These are phyloP conservation scores for Spergularia marina DNA, from an alignment of 148 eudicot genomes.

Conservation along the genomic window DNA sequence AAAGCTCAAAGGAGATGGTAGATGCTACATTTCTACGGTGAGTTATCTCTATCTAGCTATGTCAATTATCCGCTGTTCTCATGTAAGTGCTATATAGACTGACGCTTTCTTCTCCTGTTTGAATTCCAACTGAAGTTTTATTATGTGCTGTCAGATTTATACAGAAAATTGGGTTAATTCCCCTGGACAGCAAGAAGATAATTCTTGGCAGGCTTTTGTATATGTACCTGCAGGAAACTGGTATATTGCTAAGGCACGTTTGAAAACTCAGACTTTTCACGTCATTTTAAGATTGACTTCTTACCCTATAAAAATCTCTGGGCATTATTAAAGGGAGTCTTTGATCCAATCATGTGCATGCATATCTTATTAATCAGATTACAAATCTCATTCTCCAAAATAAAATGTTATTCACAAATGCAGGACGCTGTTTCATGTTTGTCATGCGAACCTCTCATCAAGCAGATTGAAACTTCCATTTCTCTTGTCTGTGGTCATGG, in stretches of 20 bases:
- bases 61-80: too few species aligned
- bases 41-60: constrained; percentile 14
- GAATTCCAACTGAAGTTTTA: constrained; percentile 7
- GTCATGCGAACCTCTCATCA: too few species aligned
- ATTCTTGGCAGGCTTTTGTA: constrained; percentile 98
- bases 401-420: neutral
- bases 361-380: neutral
- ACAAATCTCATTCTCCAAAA: neutral
- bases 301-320: neutral
- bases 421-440: too few species aligned
- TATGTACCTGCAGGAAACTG: constrained; percentile 85
- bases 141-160: constrained; percentile 59
- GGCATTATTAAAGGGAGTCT: neutral
- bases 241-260: constrained; percentile 89
- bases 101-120: too few species aligned
- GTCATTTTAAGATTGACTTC: neutral
- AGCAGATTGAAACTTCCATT: too few species aligned
- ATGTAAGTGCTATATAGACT: too few species aligned
- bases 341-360: neutral
- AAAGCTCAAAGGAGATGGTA: constrained; percentile 89
- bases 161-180: constrained; percentile 99
- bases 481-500: too few species aligned
- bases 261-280: constrained; percentile 5
- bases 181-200: constrained; percentile 95
- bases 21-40: constrained; percentile 97